phyloP scores from a whole-genome alignment of 2,329 filamentous ascomycete genomes.

The Trichoderma atrobrunneum region DNA sequence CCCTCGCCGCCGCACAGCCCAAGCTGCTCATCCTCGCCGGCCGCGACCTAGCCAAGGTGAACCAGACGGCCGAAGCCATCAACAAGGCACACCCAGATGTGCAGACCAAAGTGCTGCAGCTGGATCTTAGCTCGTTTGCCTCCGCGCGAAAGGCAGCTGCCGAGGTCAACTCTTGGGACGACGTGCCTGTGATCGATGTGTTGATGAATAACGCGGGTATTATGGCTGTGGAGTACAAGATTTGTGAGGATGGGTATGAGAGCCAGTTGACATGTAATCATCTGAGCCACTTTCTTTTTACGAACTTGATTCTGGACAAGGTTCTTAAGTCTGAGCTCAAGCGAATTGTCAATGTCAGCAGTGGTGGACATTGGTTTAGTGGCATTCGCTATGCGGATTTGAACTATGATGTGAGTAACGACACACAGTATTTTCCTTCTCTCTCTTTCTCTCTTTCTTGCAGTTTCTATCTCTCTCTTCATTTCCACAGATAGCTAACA shows the following conservation, averaged over 20 bases:
- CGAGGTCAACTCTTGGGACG: slow-evolving; percentile 29
- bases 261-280: slow-evolving; percentile 46
- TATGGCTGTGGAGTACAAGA: slow-evolving; percentile 36
- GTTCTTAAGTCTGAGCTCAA: slow-evolving; percentile 34
- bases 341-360: slow-evolving; percentile 43
- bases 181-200: slow-evolving; percentile 33
- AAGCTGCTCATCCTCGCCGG: slow-evolving; percentile 45
- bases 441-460: too few relatives aligned
- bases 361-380: slow-evolving; percentile 30
- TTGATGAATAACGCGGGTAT: slow-evolving; percentile 47
- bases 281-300: slow-evolving; percentile 46
- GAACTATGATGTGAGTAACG: slow-evolving; percentile 31
- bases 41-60: slow-evolving; percentile 41
- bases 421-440: background rate
- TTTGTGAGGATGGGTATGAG: slow-evolving; percentile 41
- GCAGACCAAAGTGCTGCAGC: slow-evolving; percentile 28
- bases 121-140: slow-evolving; percentile 39
- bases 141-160: slow-evolving; percentile 38
- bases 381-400: slow-evolving; percentile 35
- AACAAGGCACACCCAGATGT: slow-evolving; percentile 32
- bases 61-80: slow-evolving; percentile 39
- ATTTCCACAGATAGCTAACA: background rate
- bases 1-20: slow-evolving; percentile 41
- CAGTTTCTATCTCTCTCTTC: too few relatives aligned
- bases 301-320: slow-evolving; percentile 44